Evolutionary conservation across 2,329 filamentous ascomycete species (phyloP), one percentile per base, ranked within the genome.

Genomic region (Colletotrichum sp.): DNA sequence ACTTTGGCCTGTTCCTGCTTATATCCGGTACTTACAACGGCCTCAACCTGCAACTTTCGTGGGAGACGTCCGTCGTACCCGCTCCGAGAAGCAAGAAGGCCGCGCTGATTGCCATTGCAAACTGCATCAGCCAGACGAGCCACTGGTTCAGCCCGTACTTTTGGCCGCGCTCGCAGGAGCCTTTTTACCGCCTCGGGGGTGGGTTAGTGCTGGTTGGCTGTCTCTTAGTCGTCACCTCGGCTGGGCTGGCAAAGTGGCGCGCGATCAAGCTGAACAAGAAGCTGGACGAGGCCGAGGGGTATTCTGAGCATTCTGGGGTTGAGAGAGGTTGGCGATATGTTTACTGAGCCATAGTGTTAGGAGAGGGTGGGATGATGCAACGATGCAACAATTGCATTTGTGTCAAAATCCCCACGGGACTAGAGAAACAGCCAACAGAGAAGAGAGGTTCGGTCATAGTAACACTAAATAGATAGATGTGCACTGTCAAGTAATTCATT

Each of bases 161-260:
- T 66, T 82, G 78, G 76, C 80, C 80, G 7, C 76, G 68, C 15
- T 72, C 76, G 39, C 80, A 82, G 21, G 80, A 80, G 78, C 80
- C 80, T 3, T 80, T 75, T 60, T 82, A 82, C 70, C 76, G 80
- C 18, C 78, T 81, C 16, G 80, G 80, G 4, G 80, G 79, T n/a
- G 79, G 78, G 3, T 71, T 81, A 21, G 76, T 78, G 8, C 90
- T 36, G 88, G 86, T 68, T 93, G 93, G 79, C 90, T 93, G 78
- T 93, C 90, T 78, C 93, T 92, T 81, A 95, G 93, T 68, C 95
- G 71, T 79, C 6, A 62, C 76, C 3, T 78, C 79, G 6, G 79
- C 79, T 4, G n/a, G 69, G 7, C 26, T 79, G 36, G 78, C 78
- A 6, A 79, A 75, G 28, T 79, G 78, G 79, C 71, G 79, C 13